A percentile compares a stretch with the other conserved stretches of the same genome.
phyloP scores from a whole-genome alignment of 2,329 filamentous ascomycete genomes.

The Atkinsonella hypoxylon region DNA sequence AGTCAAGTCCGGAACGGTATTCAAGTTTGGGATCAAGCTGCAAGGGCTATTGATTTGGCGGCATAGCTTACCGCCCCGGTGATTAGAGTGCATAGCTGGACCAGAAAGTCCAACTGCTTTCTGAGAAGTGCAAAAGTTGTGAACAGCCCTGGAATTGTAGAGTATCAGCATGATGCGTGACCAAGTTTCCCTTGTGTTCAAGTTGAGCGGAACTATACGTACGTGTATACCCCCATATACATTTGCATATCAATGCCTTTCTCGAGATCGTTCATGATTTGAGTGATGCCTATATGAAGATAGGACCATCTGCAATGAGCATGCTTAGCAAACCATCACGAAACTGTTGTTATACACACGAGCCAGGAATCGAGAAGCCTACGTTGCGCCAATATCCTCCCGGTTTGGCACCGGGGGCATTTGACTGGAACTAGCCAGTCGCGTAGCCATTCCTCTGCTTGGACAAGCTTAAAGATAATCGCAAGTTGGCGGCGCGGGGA shows the following conservation, averaged over 20 bases:
- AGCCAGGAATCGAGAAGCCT: constrained; percentile 10
- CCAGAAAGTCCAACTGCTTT: constrained; percentile 62
- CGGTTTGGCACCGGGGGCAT: constrained; percentile 49
- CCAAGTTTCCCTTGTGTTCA: not conserved
- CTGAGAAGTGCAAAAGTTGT: constrained; percentile 98
- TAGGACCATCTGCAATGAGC: constrained; percentile 63
- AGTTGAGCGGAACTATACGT: constrained; percentile 9
- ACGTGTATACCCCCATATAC: constrained; percentile 98
- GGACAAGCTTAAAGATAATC: not conserved
- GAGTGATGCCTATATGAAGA: constrained; percentile 75
- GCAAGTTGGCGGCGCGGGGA: constrained; percentile 4
- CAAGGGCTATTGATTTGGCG: not conserved
- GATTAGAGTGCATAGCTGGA: constrained; percentile 25
- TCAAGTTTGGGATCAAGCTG: not conserved
- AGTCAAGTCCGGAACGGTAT: not conserved
- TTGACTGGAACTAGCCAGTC: constrained; percentile 23
- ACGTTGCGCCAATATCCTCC: constrained; percentile 47
- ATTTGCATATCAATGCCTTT: constrained; percentile 90
- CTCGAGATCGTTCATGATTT: constrained; percentile 86
- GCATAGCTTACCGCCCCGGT: constrained; percentile 48
- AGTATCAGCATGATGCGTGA: constrained; percentile 9
- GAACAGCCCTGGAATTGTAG: constrained; percentile 58
- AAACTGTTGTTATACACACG: not conserved
- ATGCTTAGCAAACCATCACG: constrained; percentile 12
- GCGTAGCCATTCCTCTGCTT: constrained; percentile 19